These are phyloP conservation scores for Microdochium trichocladiopsis DNA, from an alignment of 2,329 filamentous ascomycete genomes.

Conservation along the genomic window DNA sequence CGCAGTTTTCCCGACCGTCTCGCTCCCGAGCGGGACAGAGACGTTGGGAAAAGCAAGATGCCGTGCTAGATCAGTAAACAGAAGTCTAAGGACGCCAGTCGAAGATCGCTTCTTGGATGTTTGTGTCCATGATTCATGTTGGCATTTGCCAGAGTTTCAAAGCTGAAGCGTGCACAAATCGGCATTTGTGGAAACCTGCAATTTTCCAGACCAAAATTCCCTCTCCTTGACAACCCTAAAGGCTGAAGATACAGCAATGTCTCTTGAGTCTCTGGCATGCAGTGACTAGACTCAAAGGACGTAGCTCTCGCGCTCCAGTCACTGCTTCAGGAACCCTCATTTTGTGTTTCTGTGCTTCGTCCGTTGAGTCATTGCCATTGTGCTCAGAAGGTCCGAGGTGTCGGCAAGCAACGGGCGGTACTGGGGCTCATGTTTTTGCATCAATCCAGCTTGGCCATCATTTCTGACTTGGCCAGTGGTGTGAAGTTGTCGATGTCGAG, in stretches of 20 bases:
- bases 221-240: neutral
- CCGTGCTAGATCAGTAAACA: neutral
- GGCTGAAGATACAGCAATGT: neutral
- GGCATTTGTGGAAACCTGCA: neutral
- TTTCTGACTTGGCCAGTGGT: conserved; percentile 86
- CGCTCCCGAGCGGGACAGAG: neutral
- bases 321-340: neutral
- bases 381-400: neutral
- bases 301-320: neutral
- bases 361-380: neutral
- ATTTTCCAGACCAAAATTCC: neutral
- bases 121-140: neutral
- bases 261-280: neutral
- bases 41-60: neutral
- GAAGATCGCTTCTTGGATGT: neutral
- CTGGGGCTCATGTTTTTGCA: conserved; percentile 13
- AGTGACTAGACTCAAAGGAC: neutral
- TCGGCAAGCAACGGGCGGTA: neutral
- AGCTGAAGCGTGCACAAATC: neutral
- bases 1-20: neutral
- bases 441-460: conserved; percentile 98
- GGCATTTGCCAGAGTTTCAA: neutral
- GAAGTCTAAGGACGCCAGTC: neutral
- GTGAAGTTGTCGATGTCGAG: conserved; percentile 93
- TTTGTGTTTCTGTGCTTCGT: no score